These are phyloP conservation scores for Lecanosticta acicola DNA, from an alignment of 2,329 filamentous ascomycete genomes.

Conservation along the genomic window DNA sequence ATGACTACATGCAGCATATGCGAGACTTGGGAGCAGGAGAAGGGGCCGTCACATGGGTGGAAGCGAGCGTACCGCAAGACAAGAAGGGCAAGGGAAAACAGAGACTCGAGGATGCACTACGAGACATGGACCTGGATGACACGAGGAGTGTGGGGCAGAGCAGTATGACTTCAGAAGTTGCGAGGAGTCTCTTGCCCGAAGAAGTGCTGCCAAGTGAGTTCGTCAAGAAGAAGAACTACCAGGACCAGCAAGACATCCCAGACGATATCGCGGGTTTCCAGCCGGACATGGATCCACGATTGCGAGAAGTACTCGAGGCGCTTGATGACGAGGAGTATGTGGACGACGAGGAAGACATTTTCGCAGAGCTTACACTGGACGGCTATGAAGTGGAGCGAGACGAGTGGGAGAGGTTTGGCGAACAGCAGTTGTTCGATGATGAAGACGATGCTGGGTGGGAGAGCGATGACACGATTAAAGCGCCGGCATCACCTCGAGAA, in stretches of 20 bases:
- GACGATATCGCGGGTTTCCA: slow-evolving; percentile 91
- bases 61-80: slow-evolving; percentile 53
- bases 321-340: slow-evolving; percentile 94
- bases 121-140: slow-evolving; percentile 46
- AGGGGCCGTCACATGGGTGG: slow-evolving; percentile 77
- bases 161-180: slow-evolving; percentile 36
- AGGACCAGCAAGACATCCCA: slow-evolving; percentile 87
- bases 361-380: slow-evolving; percentile 64
- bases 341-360: slow-evolving; percentile 76
- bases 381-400: slow-evolving; percentile 68
- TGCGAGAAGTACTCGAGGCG: slow-evolving; percentile 87
- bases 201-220: slow-evolving; percentile 76
- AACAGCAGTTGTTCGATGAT: slow-evolving; percentile 30
- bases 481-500: slow-evolving; percentile 31
- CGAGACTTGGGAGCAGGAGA: slow-evolving; percentile 64
- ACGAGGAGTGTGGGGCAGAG: slow-evolving; percentile 39
- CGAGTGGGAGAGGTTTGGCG: slow-evolving; percentile 62
- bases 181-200: slow-evolving; percentile 56
- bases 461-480: slow-evolving; percentile 83
- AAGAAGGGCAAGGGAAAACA: slow-evolving; percentile 62
- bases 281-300: slow-evolving; percentile 91
- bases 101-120: slow-evolving; percentile 75
- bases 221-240: slow-evolving; percentile 70
- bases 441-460: slow-evolving; percentile 82
- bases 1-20: slow-evolving; percentile 99